Percentiles rank a stretch among this genome's conserved stretches.
Evolutionary conservation across 2,329 filamentous ascomycete species (phyloP).

Genomic region (Pseudogymnoascus sp.): DNA sequence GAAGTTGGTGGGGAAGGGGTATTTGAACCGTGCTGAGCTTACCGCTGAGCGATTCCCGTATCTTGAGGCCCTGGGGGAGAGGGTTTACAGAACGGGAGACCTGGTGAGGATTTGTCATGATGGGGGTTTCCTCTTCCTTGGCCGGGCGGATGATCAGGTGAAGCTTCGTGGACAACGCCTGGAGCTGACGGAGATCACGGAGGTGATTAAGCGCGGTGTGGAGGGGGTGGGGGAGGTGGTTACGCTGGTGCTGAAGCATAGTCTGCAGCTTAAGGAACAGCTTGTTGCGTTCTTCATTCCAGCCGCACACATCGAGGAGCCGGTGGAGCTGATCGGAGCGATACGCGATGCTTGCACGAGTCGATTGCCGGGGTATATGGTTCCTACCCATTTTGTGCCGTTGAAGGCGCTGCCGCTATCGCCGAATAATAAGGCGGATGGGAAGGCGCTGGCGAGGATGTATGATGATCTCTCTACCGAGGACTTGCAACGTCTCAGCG

Average conservation of each 20-base stretch:
- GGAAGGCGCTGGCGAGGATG: conserved; percentile 56
- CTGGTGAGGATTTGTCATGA: conserved; percentile 74
- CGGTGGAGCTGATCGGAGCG: conserved; percentile 30
- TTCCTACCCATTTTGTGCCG: conserved; percentile 73
- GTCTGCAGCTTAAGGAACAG: conserved; percentile 67
- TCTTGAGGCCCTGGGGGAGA: conserved; percentile 45
- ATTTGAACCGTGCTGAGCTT: conserved; percentile 71
- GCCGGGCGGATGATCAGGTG: conserved; percentile 82
- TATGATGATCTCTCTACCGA: conserved; percentile 52
- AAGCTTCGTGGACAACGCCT: conserved; percentile 84
- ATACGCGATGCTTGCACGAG: conserved; percentile 57
- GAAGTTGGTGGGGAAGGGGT: conserved; percentile 79
- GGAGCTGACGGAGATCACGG: conserved; percentile 86
- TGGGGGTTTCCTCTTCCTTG: conserved; percentile 77
- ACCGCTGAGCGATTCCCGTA: conserved; percentile 68
- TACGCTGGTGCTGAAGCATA: conserved; percentile 67
- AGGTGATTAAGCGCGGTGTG: conserved; percentile 61
- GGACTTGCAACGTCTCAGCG: conserved; percentile 50
- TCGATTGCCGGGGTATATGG: conserved; percentile 75
- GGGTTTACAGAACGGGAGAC: conserved; percentile 82
- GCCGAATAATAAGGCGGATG: conserved; percentile 82
- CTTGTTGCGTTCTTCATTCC: conserved; percentile 67
- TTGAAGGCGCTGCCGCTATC: conserved; percentile 69
- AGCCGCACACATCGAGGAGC: conserved; percentile 10
- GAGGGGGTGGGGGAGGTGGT: conserved; percentile 54